Evolutionary conservation across 2,329 filamentous ascomycete genomes (phyloP), one percentile per base, ranked within the genome.

Genomic region (Capronia americana): DNA sequence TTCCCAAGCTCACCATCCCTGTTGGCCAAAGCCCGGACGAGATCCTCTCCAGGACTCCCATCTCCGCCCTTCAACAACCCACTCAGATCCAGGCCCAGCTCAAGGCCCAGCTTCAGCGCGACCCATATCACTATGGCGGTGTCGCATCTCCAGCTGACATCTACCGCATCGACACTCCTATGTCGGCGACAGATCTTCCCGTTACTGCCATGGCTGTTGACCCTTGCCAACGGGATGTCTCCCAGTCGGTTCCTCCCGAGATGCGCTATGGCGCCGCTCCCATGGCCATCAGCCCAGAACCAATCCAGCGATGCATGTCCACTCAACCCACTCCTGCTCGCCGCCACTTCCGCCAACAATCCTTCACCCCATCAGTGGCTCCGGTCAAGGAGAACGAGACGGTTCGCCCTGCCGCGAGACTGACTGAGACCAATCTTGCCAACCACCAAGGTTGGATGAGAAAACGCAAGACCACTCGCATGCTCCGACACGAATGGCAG

Each of bases 401-500:
- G 10, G 26, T 38, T n/a, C 62, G 59, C 41, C n/a, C 64, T 3
- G 23, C 63, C 20, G 32, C 56, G 6, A 59, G 64, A 12, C 38
- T 66, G 28, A 71, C 67, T 23, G 70, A 72, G 34, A 60, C 67
- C 23, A 65, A 71, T 32, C 64, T 72, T 23, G 67, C 65, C 69
- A 86, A 87, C 38, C 92, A 93, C 78, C 87, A 91, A 57, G 95
- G 95, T 1, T 93, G 89, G 79, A 96, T 99, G 88, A 93, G 92
- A 84, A 97, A 96, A 84, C 92, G 94, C 75, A 92, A 92, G 81
- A 96, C 90, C 38, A 96, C 91, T 58, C 89, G 88, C 75, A 88
- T 97, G 83, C 86, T 97, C 67, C 91, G 92, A 51, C 92, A 96
- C 78, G 93, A 97, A 81, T 97, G 93, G 93, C 88, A 93, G 75